Evolutionary conservation across 306 rosid species (phyloP).

Genomic region (Cucumis hystrix): DNA sequence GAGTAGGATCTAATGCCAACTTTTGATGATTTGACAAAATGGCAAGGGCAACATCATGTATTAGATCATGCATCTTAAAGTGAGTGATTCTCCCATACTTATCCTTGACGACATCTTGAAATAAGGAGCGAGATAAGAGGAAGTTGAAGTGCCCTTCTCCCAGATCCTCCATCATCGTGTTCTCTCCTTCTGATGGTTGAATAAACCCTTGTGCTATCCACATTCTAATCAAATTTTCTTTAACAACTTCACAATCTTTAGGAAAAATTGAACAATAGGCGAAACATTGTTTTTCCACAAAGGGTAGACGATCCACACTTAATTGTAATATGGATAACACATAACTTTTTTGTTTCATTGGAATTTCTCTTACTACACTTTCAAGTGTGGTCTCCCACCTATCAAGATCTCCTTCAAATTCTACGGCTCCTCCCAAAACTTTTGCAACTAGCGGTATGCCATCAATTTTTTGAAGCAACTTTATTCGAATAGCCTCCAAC

Average conservation of each 20-base stretch:
- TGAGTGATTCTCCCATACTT: not conserved
- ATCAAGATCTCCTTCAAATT: not conserved
- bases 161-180: not conserved
- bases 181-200: not conserved
- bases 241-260: not conserved
- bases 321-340: not conserved
- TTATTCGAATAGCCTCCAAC: not conserved
- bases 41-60: slow-evolving; percentile 5
- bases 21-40: not conserved
- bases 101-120: not conserved
- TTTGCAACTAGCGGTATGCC: slow-evolving; percentile 9
- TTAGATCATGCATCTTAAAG: slow-evolving; percentile 12
- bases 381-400: not conserved
- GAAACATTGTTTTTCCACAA: slow-evolving; percentile 7
- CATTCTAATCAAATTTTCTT: not conserved
- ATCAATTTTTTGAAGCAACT: not conserved
- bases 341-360: not conserved
- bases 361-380: not conserved
- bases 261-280: slow-evolving; percentile 8
- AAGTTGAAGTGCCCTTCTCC: not conserved
- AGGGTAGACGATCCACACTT: slow-evolving; percentile 1
- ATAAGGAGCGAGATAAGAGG: not conserved
- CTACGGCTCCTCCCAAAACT: slow-evolving; percentile 6
- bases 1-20: not conserved
- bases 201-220: slow-evolving; percentile 13